Conservation (phyloP, 177 flowering plant genomes). For the Tripterygium wilfordii region DNA sequence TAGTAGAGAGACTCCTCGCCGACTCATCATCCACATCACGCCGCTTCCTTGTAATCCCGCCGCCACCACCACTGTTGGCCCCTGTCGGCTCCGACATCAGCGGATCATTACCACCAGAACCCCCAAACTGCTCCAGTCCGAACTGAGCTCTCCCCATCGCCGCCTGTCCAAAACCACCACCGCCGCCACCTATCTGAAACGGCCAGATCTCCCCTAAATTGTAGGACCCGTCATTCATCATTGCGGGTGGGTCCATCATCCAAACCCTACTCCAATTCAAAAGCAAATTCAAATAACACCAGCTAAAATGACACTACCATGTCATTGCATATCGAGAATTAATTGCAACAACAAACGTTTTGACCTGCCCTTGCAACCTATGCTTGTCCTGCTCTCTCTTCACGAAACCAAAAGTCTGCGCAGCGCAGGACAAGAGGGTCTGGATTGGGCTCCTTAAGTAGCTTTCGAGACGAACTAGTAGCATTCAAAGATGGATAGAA, state of each 20-base stretch:
- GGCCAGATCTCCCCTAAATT: slow-evolving; percentile 60
- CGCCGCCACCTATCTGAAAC: slow-evolving; percentile 22
- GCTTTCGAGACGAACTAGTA: too few relatives aligned
- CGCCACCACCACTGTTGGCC: slow-evolving; percentile 7
- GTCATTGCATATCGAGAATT: too few relatives aligned
- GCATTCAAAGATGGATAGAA: too few relatives aligned
- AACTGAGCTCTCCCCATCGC: slow-evolving; percentile 17
- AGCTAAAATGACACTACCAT: too few relatives aligned
- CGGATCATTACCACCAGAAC: slow-evolving; percentile 21
- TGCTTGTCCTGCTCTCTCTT: too few relatives aligned
- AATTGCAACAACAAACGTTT: too few relatives aligned
- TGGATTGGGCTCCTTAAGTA: too few relatives aligned
- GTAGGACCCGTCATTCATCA: slow-evolving; percentile 27
- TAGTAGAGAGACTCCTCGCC: slow-evolving; percentile 25
- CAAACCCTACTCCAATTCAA: neutral
- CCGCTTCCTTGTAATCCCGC: slow-evolving; percentile 35
- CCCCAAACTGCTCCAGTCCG: slow-evolving; percentile 5
- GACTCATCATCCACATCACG: slow-evolving; percentile 34
- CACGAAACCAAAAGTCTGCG: too few relatives aligned
- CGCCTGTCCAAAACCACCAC: slow-evolving; percentile 15
- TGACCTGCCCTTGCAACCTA: too few relatives aligned
- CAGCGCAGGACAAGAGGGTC: too few relatives aligned
- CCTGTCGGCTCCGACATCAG: slow-evolving; percentile 25
- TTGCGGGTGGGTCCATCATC: slow-evolving; percentile 41
- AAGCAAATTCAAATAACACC: slow-evolving; percentile 3